Evolutionary conservation across 1,284 basidiomycete species (phyloP), one percentile per base, ranked within the genome.

Genomic region (Pascua sp.): DNA sequence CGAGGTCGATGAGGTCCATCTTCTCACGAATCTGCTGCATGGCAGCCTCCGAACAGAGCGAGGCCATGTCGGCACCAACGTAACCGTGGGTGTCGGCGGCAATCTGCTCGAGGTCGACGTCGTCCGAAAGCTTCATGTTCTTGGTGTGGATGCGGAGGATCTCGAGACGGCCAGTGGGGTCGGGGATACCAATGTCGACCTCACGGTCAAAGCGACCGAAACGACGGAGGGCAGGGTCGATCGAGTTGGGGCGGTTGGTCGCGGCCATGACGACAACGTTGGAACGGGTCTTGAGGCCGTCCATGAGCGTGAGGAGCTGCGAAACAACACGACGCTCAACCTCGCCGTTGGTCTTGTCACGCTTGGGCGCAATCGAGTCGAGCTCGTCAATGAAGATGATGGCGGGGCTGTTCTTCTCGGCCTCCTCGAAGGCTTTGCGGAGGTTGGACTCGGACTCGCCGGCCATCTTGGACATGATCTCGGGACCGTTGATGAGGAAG

Each of bases 391-490:
- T 76, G 82, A 98, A 98, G 81, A 98, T 98, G 81, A 98, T 98
- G 42, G 95, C 89, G 24, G 95, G 95, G n/a, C 91, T 93, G 80
- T 98, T 98, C 85, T 98, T 98, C 81, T 98, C 95, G 7, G 96
- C 95, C 81, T 98, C 95, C 78, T 98, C 94, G 77, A 98, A 98
- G 8, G 95, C 94, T 78, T 98, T 98, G 65, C 96, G 83, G 60
- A 98, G 80, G 78, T 98, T 98, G 67, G 90, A 93, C 78, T 98
- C 96, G 72, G 87, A 90, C 80, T 98, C 96, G 71, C 94, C 94
- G 57, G 94, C 94, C 94, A 97, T 97, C 82, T 97, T 98, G 72
- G 90, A 92, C 95, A 98, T 98, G 77, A 98, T 98, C 78, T 98
- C 96, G 49, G 95, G 96, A 61, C 96, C 95, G 72, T 98, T 98